Conservation (phyloP, 2,329 filamentous ascomycete genomes). For the Lecanoromycetidae sp. region DNA sequence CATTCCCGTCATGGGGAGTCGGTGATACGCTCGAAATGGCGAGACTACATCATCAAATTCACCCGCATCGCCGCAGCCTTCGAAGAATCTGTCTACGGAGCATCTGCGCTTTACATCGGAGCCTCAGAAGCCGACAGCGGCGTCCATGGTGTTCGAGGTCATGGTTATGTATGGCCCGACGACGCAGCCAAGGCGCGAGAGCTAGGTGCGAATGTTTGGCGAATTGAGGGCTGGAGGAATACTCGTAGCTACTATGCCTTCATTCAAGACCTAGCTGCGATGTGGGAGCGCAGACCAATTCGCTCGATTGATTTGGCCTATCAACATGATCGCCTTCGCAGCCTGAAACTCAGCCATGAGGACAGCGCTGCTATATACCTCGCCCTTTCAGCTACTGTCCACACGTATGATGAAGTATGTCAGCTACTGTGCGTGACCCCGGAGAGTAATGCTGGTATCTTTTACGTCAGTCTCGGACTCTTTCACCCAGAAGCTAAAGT, state of each 20-base stretch:
- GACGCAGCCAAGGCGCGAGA: slow-evolving; percentile 70
- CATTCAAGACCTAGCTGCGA: slow-evolving; percentile 54
- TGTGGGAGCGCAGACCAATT: slow-evolving; percentile 29
- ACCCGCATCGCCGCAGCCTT: slow-evolving; percentile 86
- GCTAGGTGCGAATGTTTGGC: slow-evolving; percentile 77
- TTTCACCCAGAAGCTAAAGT: slow-evolving; percentile 83
- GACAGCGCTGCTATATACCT: slow-evolving; percentile 78
- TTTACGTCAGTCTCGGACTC: slow-evolving; percentile 79
- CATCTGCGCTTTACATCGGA: slow-evolving; percentile 76
- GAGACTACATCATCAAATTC: slow-evolving; percentile 89
- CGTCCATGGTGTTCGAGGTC: slow-evolving; percentile 51
- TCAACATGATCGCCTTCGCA: slow-evolving; percentile 80
- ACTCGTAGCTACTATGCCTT: slow-evolving; percentile 93
- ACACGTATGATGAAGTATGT: slow-evolving; percentile 73
- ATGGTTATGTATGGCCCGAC: slow-evolving; percentile 92
- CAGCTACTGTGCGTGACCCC: slow-evolving; percentile 71
- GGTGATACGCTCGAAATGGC: slow-evolving; percentile 82
- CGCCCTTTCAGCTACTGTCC: slow-evolving; percentile 61
- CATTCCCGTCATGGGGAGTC: slow-evolving; percentile 76
- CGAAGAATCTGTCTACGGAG: slow-evolving; percentile 89
- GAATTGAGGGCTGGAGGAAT: slow-evolving; percentile 94
- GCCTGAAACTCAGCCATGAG: slow-evolving; percentile 61
- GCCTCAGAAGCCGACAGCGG: slow-evolving; percentile 48
- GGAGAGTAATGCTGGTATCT: slow-evolving; percentile 75
- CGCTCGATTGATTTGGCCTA: slow-evolving; percentile 61